Conservation (phyloP, 495 filamentous ascomycete genomes). For the Venustampulla echinocandica region DNA sequence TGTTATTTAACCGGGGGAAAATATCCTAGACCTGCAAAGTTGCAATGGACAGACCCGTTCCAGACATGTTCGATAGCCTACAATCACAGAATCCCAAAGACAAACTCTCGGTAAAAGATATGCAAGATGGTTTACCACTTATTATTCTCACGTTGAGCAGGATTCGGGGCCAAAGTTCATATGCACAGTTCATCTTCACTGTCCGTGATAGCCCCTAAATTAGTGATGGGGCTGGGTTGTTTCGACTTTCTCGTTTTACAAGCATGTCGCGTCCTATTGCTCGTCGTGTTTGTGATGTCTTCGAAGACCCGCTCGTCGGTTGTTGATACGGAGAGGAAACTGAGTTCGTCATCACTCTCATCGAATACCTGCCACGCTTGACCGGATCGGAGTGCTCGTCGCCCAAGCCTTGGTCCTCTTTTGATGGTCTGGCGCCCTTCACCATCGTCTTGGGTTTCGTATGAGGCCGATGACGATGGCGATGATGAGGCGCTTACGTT, state of each 20-base stretch:
- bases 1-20: too few relatives aligned
- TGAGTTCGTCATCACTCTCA: slow-evolving; percentile 24
- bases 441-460: not conserved
- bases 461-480: not conserved
- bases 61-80: too few relatives aligned
- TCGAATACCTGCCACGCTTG: slow-evolving; percentile 16
- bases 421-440: slow-evolving; percentile 3
- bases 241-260: not conserved
- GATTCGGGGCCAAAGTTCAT: slow-evolving; percentile 14
- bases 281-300: slow-evolving; percentile 9
- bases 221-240: not conserved
- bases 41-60: too few relatives aligned
- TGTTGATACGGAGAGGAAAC: slow-evolving; percentile 14
- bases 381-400: slow-evolving; percentile 13
- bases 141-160: too few relatives aligned
- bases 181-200: slow-evolving; percentile 35
- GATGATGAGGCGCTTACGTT: too few relatives aligned
- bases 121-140: too few relatives aligned
- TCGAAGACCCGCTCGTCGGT: slow-evolving; percentile 1
- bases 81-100: too few relatives aligned
- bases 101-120: too few relatives aligned
- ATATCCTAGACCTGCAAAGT: too few relatives aligned
- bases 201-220: slow-evolving; percentile 7
- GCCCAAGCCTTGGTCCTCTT: slow-evolving; percentile 14
- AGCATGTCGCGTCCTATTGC: not conserved